A percentile compares a stretch with the other conserved stretches of the same genome.
Conservation (phyloP, 2,329 filamentous ascomycete genomes). For the Fusarium chaquense region DNA sequence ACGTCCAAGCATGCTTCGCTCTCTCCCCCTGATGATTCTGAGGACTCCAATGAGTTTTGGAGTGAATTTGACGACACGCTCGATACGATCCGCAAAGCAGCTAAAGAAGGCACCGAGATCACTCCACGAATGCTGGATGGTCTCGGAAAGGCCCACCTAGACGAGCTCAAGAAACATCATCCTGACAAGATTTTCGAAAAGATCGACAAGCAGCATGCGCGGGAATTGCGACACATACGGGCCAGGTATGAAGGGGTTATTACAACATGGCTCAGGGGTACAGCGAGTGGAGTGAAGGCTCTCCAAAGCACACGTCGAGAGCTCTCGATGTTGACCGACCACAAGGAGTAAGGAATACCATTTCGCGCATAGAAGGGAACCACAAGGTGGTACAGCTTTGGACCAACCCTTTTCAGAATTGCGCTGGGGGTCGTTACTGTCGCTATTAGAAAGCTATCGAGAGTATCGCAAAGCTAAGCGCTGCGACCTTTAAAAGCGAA, state of each 20-base stretch:
- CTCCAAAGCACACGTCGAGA: constrained; percentile 3
- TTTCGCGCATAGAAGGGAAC: not conserved
- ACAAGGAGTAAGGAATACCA: not conserved
- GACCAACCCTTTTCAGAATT: not conserved
- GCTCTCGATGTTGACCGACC: not conserved
- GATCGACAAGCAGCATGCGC: not conserved
- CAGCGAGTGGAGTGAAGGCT: not conserved
- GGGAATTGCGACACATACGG: not conserved
- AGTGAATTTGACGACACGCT: constrained; percentile 1
- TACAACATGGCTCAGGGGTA: constrained; percentile 1
- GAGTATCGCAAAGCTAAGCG: not conserved
- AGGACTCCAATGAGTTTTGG: not conserved
- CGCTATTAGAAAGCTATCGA: not conserved
- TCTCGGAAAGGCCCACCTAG: not conserved
- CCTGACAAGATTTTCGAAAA: not conserved
- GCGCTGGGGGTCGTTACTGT: not conserved
- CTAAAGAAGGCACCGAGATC: not conserved
- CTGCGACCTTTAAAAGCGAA: not conserved
- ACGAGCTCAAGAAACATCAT: not conserved
- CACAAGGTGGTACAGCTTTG: fast-evolving
- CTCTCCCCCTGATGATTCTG: not conserved
- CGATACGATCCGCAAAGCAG: constrained; percentile 1
- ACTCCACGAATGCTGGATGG: not conserved
- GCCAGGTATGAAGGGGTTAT: not conserved
- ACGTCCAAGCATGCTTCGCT: not conserved